phyloP scores from a whole-genome alignment of 768 basidiomycete genomes.

The Pholiota molesta region DNA sequence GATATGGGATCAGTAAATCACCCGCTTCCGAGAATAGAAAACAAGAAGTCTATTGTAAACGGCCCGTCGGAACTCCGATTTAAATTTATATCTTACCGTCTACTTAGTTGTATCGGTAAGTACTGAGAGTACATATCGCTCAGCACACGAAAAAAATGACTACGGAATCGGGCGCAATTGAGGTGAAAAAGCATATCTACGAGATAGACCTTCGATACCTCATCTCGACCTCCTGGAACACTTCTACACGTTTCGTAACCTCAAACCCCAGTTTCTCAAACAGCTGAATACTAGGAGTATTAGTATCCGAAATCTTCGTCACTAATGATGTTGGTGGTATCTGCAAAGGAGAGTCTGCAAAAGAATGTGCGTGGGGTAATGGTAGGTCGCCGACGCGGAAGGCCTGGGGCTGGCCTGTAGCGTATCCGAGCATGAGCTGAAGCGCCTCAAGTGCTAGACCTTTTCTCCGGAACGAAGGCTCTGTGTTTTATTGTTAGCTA shows the following conservation, averaged over 20 bases:
- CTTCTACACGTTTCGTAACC: conserved; percentile 65
- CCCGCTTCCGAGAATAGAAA: too few relatives aligned
- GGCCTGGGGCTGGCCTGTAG: conserved; percentile 45
- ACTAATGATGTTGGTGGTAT: conserved; percentile 55
- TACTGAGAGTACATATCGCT: too few relatives aligned
- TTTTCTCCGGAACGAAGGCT: conserved; percentile 65
- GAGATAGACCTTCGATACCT: conserved; percentile 33
- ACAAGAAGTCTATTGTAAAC: too few relatives aligned
- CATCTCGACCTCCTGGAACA: conserved; percentile 88
- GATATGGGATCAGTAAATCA: too few relatives aligned
- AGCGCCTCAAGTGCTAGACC: conserved; percentile 69
- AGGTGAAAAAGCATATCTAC: too few relatives aligned
- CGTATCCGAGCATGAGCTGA: conserved; percentile 69
- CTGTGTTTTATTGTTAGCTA: conserved; percentile 36
- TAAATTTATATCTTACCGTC: too few relatives aligned
- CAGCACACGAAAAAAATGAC: too few relatives aligned
- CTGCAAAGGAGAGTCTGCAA: conserved; percentile 39
- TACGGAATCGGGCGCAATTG: too few relatives aligned
- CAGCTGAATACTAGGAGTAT: conserved; percentile 67
- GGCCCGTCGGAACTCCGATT: too few relatives aligned
- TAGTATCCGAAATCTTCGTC: conserved; percentile 70
- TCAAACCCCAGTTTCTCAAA: conserved; percentile 80
- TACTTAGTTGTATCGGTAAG: too few relatives aligned
- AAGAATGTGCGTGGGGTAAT: conserved; percentile 20
- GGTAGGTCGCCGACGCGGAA: conserved; percentile 22